Evolutionary conservation across 1,139 yeast species (phyloP).

Genomic region (Suhomyces yuchorum): DNA sequence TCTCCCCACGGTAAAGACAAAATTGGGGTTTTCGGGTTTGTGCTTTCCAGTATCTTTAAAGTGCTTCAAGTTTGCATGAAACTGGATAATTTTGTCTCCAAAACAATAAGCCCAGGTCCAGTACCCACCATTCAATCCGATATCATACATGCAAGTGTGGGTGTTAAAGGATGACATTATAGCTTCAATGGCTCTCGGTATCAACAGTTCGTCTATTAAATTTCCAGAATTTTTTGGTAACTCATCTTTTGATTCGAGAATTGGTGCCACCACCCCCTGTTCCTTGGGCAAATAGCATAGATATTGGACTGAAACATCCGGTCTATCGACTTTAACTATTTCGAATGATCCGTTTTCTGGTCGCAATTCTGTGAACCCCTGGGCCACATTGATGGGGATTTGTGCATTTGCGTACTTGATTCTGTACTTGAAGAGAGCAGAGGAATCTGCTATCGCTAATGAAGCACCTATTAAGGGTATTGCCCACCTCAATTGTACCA

Average conservation of each 20-base stretch:
- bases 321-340: slow-evolving; percentile 13
- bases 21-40: slow-evolving; percentile 39
- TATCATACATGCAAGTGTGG: slow-evolving; percentile 34
- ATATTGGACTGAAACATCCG: slow-evolving; percentile 9
- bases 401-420: slow-evolving; percentile 14
- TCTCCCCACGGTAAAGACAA: slow-evolving; percentile 50
- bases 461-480: not conserved
- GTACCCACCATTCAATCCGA: slow-evolving; percentile 49
- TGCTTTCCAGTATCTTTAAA: slow-evolving; percentile 29
- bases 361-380: slow-evolving; percentile 3
- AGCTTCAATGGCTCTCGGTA: slow-evolving; percentile 23
- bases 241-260: not conserved
- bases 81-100: slow-evolving; percentile 59
- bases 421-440: slow-evolving; percentile 12
- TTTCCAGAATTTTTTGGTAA: slow-evolving; percentile 3
- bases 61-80: slow-evolving; percentile 43
- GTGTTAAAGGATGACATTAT: slow-evolving; percentile 27
- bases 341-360: slow-evolving; percentile 14
- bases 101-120: slow-evolving; percentile 68
- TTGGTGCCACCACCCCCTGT: not conserved
- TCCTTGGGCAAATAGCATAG: slow-evolving; percentile 18
- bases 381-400: slow-evolving; percentile 16
- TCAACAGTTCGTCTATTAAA: slow-evolving; percentile 22
- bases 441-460: slow-evolving; percentile 4
- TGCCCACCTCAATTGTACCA: slow-evolving; percentile 5